Evolutionary conservation across 768 basidiomycete genomes (phyloP).

Genomic region (Leccinum broughii): DNA sequence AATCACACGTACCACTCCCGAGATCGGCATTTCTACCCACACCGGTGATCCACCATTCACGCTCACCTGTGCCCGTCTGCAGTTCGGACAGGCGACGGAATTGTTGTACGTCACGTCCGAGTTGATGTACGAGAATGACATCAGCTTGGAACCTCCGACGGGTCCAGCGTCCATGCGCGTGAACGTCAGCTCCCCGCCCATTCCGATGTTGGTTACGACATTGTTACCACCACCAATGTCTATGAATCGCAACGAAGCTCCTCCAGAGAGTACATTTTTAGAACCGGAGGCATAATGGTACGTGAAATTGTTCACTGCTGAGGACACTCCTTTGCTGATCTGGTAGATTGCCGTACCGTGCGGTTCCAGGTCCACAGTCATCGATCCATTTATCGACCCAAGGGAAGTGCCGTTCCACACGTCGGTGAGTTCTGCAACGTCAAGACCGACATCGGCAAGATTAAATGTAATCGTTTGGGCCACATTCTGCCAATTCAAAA

Average conservation of each 20-base stretch:
- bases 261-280: conserved; percentile 5
- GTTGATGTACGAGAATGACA: conserved; percentile 7
- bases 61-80: conserved; percentile 9
- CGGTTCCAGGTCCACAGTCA: neutral
- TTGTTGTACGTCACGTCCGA: conserved; percentile 11
- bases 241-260: neutral
- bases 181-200: conserved; percentile 9
- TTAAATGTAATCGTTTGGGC: neutral
- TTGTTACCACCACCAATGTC: neutral
- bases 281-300: neutral
- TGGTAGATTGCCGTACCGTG: conserved; percentile 7
- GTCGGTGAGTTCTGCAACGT: conserved; percentile 4
- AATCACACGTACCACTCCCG: neutral
- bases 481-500: conserved; percentile 11
- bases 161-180: conserved; percentile 7
- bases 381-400: neutral
- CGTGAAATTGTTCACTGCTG: neutral
- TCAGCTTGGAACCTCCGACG: neutral
- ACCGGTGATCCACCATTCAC: conserved; percentile 5
- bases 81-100: conserved; percentile 6
- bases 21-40: conserved; percentile 9
- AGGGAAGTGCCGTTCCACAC: conserved; percentile 7
- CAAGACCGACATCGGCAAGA: conserved; percentile 4
- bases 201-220: conserved; percentile 1
- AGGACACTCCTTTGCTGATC: neutral